Evolutionary conservation across 164 flowering plant species (phyloP), one percentile per base, ranked within the genome.

Genomic region (Kalanchoe fedtschenkoi): DNA sequence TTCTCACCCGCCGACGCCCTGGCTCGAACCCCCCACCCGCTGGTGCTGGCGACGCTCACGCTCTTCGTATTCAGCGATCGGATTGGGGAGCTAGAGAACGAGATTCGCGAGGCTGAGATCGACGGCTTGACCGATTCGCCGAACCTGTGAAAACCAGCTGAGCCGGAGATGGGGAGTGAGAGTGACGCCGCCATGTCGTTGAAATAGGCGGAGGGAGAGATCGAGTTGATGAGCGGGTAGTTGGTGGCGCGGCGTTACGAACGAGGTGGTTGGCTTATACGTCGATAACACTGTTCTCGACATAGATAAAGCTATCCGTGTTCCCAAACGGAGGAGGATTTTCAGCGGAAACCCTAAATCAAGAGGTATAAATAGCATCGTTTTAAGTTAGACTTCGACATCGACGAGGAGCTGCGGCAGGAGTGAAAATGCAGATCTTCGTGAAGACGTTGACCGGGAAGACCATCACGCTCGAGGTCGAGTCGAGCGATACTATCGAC

Each of bases 401-500:
- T n/a, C n/a, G n/a, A n/a, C 6, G 14, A 22, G 22, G 29, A 60
- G 17, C 0, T 0, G 8, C 4, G n/a, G 11, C 6, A 24, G 38
- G 51, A 22, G 55, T 22, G 28, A 58, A n/a, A 19, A 58, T 58
- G 61, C 39, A 58, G 61, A 58, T 58, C 15, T 58, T 58, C 39
- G 39, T 58, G 61, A 58, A 58, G 16, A 58, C 39, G 38, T 19
- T 58, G 38, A 58, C 61, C 39, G 84, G 39, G 39, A 58, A 58
- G 39, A 58, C 61, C 61, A 58, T 51, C 56, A 51, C 56, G 17
- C 56, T 51, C 56, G 56, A 80, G 75, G 81, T 80, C 55, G 84
- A 80, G 64, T 69, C 74, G 41, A 75, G 80, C 56, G 83, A 79
- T 65, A 77, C 83, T n/a, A 75, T 79, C 61, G 80, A 76, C 70